phyloP scores from a whole-genome alignment of 306 rosid genomes.

The Calophaca sinica region DNA sequence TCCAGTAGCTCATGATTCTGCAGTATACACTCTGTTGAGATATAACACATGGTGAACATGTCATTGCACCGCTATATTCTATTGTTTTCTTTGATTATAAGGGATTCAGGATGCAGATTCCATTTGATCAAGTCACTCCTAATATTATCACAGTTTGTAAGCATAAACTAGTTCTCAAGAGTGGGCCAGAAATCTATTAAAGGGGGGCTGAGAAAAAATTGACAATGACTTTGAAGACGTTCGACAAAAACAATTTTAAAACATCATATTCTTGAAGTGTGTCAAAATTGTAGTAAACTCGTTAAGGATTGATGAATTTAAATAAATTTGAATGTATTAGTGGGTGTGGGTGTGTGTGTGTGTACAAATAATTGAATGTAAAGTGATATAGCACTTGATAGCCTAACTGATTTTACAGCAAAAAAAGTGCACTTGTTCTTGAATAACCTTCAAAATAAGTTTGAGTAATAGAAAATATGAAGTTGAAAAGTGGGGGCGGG shows the following conservation, averaged over 20 bases:
- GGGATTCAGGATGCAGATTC: background rate
- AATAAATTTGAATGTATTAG: background rate
- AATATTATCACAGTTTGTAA: background rate
- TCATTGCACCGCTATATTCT: slow-evolving; percentile 9
- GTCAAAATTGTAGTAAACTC: background rate
- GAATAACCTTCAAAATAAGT: background rate
- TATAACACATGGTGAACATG: background rate
- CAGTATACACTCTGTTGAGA: background rate
- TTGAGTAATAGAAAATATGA: background rate
- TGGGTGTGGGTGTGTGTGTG: no score
- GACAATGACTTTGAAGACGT: background rate
- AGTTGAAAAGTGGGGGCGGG: background rate
- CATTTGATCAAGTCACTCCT: background rate
- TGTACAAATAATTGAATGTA: background rate
- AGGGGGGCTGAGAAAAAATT: background rate
- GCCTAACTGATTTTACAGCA: background rate
- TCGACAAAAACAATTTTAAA: background rate
- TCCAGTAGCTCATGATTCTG: slow-evolving; percentile 1
- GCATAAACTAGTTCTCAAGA: slow-evolving; percentile 5
- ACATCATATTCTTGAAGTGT: background rate
- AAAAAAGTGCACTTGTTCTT: background rate
- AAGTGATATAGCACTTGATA: background rate
- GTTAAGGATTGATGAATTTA: background rate
- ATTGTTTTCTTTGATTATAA: background rate
- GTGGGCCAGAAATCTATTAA: background rate